phyloP scores from a whole-genome alignment of 2,329 filamentous ascomycete species.

The Cytospora chrysosperma region DNA sequence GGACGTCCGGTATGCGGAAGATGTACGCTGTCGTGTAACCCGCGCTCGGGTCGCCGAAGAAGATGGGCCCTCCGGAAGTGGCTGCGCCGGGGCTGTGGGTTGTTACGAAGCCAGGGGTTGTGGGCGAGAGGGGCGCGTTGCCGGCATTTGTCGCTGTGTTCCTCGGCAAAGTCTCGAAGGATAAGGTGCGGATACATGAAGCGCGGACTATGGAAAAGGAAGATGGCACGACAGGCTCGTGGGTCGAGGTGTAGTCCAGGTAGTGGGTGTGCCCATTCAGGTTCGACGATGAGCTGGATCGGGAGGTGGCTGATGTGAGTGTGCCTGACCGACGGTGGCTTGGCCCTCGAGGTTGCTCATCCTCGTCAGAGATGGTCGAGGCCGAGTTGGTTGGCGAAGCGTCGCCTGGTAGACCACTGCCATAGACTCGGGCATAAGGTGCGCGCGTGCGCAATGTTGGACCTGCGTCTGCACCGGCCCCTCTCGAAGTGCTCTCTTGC shows the following conservation, averaged over 20 bases:
- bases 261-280: conserved; percentile 60
- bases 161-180: conserved; percentile 64
- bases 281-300: conserved; percentile 51
- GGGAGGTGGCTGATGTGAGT: conserved; percentile 47
- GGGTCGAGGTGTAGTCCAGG: conserved; percentile 67
- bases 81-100: conserved; percentile 54
- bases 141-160: conserved; percentile 42
- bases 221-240: conserved; percentile 59
- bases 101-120: conserved; percentile 49
- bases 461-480: conserved; percentile 38
- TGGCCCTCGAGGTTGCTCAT: conserved; percentile 35
- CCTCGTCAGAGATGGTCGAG: conserved; percentile 51
- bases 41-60: conserved; percentile 64
- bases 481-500: conserved; percentile 31
- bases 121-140: conserved; percentile 35
- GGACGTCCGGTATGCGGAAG: conserved; percentile 67
- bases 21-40: conserved; percentile 71
- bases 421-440: conserved; percentile 58
- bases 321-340: conserved; percentile 43
- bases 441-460: conserved; percentile 61
- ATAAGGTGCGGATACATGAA: conserved; percentile 65
- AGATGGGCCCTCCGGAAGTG: conserved; percentile 63
- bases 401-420: conserved; percentile 39
- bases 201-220: conserved; percentile 67
- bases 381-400: conserved; percentile 53